Evolutionary conservation across 2,329 filamentous ascomycete genomes (phyloP).

Genomic region (Emergomyces orientalis): DNA sequence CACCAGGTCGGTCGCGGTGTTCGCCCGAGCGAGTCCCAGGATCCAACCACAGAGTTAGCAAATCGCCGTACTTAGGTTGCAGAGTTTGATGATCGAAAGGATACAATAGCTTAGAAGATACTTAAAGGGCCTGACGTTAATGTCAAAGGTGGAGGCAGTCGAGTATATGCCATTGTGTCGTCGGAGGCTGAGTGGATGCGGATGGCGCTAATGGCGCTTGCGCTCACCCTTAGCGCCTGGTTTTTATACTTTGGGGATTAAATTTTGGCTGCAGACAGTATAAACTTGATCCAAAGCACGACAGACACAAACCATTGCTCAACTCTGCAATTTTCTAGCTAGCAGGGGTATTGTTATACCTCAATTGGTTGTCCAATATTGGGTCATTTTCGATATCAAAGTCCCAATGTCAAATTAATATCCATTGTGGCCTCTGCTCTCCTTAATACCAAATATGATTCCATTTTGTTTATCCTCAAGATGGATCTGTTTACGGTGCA

Average conservation of each 20-base stretch:
- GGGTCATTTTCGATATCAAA: neutral
- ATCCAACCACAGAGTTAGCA: neutral
- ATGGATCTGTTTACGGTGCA: conserved; percentile 14
- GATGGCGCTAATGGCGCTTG: conserved; percentile 3
- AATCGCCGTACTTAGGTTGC: neutral
- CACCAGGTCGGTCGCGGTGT: neutral
- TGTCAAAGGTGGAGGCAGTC: neutral
- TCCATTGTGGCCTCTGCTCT: neutral
- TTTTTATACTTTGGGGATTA: neutral
- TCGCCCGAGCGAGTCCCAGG: neutral
- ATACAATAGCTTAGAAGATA: neutral
- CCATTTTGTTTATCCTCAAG: conserved; percentile 6
- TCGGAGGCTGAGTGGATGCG: neutral
- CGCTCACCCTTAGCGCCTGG: neutral
- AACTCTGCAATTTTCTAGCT: neutral
- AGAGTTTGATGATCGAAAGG: neutral
- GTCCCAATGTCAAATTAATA: neutral
- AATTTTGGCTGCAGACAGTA: neutral
- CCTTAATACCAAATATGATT: conserved; percentile 5
- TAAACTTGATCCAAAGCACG: neutral
- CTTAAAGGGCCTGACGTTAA: neutral
- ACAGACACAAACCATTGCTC: neutral
- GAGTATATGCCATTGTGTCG: neutral
- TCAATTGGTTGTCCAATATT: neutral
- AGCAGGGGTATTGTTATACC: neutral